Conservation (phyloP, 2,329 filamentous ascomycete species). For the Colletotrichum aenigma region DNA sequence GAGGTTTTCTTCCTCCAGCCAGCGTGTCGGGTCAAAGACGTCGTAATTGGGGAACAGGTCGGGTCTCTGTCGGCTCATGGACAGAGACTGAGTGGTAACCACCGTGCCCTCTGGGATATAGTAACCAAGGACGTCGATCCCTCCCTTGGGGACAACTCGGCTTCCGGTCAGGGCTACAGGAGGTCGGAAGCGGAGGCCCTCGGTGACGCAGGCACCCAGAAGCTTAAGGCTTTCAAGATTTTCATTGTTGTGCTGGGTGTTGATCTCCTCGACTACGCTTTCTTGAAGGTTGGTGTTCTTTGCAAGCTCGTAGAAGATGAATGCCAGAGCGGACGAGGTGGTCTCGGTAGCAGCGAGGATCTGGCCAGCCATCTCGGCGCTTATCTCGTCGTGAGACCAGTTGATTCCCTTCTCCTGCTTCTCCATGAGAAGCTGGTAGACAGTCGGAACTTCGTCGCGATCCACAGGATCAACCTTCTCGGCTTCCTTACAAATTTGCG, state of each 20-base stretch:
- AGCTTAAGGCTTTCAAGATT: background rate
- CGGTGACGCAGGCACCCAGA: background rate
- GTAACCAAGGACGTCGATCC: background rate
- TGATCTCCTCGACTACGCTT: background rate
- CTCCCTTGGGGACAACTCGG: background rate
- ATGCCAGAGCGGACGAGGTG: constrained; percentile 22
- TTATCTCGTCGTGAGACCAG: constrained; percentile 13
- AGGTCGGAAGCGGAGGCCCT: background rate
- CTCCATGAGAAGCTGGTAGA: constrained; percentile 12
- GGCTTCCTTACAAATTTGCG: constrained; percentile 5
- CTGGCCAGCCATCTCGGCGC: constrained; percentile 24
- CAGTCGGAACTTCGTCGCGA: constrained; percentile 6
- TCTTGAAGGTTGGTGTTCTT: constrained; percentile 8
- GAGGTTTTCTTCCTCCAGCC: background rate
- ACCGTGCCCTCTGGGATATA: background rate
- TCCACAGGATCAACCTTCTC: background rate
- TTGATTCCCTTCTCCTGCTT: background rate
- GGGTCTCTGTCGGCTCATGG: background rate
- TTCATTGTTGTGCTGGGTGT: background rate
- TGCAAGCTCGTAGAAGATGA: constrained; percentile 23
- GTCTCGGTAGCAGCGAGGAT: constrained; percentile 22
- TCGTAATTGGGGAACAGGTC: background rate
- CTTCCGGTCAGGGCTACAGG: background rate
- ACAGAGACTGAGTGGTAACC: background rate
- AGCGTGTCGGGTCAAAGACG: background rate